Evolutionary conservation across 2,329 filamentous ascomycete species (phyloP).

Genomic region (Phyllosticta citriasiana): DNA sequence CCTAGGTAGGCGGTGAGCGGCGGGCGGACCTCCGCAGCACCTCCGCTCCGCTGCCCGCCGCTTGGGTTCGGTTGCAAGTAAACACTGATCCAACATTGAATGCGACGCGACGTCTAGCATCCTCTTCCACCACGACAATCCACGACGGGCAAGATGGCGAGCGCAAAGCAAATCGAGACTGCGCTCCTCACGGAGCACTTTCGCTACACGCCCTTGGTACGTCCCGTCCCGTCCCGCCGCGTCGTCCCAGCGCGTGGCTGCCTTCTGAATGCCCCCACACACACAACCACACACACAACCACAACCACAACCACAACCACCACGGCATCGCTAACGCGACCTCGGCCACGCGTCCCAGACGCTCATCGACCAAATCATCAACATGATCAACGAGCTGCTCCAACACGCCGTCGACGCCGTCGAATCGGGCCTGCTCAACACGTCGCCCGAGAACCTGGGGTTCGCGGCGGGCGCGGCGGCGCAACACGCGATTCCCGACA

Average conservation of each 20-base stretch:
- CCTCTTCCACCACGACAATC: too few relatives aligned
- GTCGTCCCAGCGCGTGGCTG: too few relatives aligned
- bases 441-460: constrained; percentile 68
- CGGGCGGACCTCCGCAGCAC: too few relatives aligned
- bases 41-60: too few relatives aligned
- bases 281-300: too few relatives aligned
- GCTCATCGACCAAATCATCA: constrained; percentile 95
- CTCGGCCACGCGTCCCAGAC: constrained; percentile 43
- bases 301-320: not conserved
- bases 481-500: constrained; percentile 33
- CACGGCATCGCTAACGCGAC: not conserved
- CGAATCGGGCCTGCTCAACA: constrained; percentile 67
- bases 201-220: constrained; percentile 81
- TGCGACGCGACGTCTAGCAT: not conserved
- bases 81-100: too few relatives aligned
- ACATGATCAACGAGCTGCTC: constrained; percentile 86
- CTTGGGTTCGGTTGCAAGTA: too few relatives aligned
- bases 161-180: constrained; percentile 35
- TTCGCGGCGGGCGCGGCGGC: constrained; percentile 49
- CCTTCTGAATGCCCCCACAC: too few relatives aligned
- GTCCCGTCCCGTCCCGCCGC: too few relatives aligned
- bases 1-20: too few relatives aligned
- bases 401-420: constrained; percentile 83
- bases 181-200: constrained; percentile 88
- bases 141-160: constrained; percentile 27